These are phyloP conservation scores for Pezicula carpinea DNA, from an alignment of 2,329 filamentous ascomycete species.

Conservation along the genomic window DNA sequence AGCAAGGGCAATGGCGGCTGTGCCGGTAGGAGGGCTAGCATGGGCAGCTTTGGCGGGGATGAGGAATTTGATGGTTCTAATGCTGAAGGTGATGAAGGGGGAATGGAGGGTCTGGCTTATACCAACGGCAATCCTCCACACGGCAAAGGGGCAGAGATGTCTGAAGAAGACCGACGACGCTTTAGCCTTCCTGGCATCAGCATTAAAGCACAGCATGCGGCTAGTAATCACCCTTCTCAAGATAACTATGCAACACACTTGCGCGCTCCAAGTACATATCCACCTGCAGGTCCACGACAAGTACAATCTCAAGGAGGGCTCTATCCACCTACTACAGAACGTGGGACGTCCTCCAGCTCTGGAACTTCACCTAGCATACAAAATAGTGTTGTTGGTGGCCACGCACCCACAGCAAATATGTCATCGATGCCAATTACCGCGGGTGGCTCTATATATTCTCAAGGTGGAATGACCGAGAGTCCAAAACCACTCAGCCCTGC, in stretches of 20 bases:
- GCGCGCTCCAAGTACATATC: constrained; percentile 71
- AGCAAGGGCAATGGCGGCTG: constrained; percentile 95
- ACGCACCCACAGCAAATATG: constrained; percentile 45
- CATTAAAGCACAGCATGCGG: constrained; percentile 68
- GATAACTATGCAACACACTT: constrained; percentile 48
- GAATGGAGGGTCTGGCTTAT: constrained; percentile 53
- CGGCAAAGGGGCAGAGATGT: constrained; percentile 56
- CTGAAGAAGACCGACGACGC: constrained; percentile 55
- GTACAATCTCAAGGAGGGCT: constrained; percentile 47
- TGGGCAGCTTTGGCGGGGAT: constrained; percentile 75
- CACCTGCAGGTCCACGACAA: constrained; percentile 56
- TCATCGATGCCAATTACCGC: constrained; percentile 43
- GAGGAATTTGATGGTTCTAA: constrained; percentile 59
- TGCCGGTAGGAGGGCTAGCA: constrained; percentile 82
- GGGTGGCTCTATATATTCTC: constrained; percentile 56
- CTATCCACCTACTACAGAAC: constrained; percentile 58
- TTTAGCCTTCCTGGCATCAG: constrained; percentile 71
- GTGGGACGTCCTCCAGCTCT: constrained; percentile 44
- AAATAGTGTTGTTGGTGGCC: constrained; percentile 31
- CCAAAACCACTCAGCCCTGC: constrained; percentile 75
- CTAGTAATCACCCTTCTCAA: constrained; percentile 34
- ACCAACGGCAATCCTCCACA: constrained; percentile 35
- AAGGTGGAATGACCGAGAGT: constrained; percentile 75
- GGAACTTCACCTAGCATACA: constrained; percentile 47
- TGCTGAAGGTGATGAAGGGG: constrained; percentile 49